phyloP scores from a whole-genome alignment of 2,329 filamentous ascomycete species.

The Talaromyces sp. region DNA sequence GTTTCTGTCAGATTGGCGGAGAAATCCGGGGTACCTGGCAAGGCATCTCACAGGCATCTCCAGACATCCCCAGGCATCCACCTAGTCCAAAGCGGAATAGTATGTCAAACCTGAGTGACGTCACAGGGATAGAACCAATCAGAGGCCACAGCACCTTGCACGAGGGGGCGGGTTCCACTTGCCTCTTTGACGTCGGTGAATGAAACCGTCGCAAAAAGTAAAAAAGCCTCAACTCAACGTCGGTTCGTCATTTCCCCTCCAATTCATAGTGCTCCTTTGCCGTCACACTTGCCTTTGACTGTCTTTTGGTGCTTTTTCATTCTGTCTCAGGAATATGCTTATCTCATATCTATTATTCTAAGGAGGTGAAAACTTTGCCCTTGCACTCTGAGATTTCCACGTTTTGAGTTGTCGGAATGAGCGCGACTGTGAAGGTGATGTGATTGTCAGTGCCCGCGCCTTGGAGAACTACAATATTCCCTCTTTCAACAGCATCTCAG shows the following conservation, averaged over 20 bases:
- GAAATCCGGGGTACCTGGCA: constrained; percentile 16
- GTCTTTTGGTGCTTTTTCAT: not conserved
- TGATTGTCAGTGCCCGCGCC: not conserved
- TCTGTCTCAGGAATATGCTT: not conserved
- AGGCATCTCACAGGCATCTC: constrained; percentile 3
- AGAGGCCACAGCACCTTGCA: not conserved
- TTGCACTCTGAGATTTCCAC: not conserved
- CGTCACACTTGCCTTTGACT: not conserved
- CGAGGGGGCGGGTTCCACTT: constrained; percentile 9
- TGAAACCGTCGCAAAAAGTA: constrained; percentile 16
- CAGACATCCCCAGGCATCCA: not conserved
- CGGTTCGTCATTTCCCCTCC: not conserved
- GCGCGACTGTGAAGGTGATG: not conserved
- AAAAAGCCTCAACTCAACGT: constrained; percentile 14
- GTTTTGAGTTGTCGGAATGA: not conserved
- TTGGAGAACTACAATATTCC: not conserved
- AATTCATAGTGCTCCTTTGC: not conserved
- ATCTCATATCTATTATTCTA: not conserved
- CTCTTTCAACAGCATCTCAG: not conserved
- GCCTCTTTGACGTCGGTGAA: constrained; percentile 15
- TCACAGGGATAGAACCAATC: constrained; percentile 1
- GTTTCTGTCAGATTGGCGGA: not conserved
- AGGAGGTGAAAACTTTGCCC: not conserved
- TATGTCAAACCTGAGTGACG: constrained; percentile 7
- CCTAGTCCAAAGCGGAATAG: not conserved